Evolutionary conservation across 225 moss, liverwort and hornwort genomes (phyloP).

Genomic region (Ulota crispa): DNA sequence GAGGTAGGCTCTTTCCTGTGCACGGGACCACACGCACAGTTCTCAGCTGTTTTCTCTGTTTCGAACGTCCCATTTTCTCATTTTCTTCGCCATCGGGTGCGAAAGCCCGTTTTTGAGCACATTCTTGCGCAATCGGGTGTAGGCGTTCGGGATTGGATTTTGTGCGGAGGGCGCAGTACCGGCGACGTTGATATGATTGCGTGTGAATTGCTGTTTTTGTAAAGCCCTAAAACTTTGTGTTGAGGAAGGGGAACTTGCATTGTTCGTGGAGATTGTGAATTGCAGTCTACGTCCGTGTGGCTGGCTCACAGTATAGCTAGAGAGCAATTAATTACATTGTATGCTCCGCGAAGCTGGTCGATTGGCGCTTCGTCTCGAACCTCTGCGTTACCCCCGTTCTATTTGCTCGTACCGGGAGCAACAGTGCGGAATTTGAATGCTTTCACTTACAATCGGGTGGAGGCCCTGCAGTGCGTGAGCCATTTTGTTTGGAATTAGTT

Average conservation of each 20-base stretch:
- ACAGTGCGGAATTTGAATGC: not conserved
- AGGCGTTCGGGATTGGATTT: not conserved
- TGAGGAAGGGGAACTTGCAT: not conserved
- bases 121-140: not conserved
- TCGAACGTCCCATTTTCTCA: not conserved
- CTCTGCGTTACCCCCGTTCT: not conserved
- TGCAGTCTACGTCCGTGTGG: not conserved
- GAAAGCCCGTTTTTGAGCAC: not conserved
- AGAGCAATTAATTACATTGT: not conserved
- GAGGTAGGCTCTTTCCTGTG: slow-evolving; percentile 25
- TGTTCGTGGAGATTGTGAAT: not conserved
- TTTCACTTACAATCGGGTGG: not conserved
- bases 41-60: not conserved
- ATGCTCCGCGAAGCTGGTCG: not conserved
- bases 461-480: not conserved
- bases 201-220: not conserved
- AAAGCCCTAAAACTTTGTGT: not conserved
- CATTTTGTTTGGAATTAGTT: not conserved
- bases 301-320: not conserved
- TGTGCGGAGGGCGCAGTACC: too few relatives aligned
- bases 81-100: not conserved
- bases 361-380: not conserved
- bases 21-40: not conserved
- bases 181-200: too few relatives aligned
- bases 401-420: not conserved